Evolutionary conservation across 2,329 filamentous ascomycete genomes (phyloP), one percentile per base, ranked within the genome.

Genomic region (Blastomyces silverae): DNA sequence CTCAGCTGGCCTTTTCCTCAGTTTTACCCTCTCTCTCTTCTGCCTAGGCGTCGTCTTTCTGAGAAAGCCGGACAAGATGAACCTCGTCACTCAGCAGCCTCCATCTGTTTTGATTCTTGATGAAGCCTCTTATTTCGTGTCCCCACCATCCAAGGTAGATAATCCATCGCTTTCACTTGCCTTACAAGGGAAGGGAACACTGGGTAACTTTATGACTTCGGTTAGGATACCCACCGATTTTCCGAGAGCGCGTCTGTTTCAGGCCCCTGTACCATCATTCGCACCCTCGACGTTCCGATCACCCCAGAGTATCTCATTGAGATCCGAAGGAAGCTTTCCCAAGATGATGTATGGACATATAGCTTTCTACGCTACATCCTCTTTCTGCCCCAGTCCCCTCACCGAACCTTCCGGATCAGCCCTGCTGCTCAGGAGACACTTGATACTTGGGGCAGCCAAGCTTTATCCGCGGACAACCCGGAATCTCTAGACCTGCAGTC

Each of bases 291-390:
- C 6, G 44, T 46, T n/a, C 44, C 17, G 44, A 46, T 46, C 20
- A 46, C 44, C 6, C 44, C 44, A 46, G 44, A 46, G 5, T 20
- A 46, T 46, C 44, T 46, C 44, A 46, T 46, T 46, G 44, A 46
- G 44, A 46, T 20, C 44, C 44, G 44, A n/a, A 46, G 44, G 44
- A 46, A 20, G 20, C 17, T 46, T 46, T 46, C 44, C 44, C 17
- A 46, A n/a, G 53, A 56, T n/a, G 53, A 56, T 37, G 53, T 56
- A 15, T 56, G 53, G 53, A 5, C 53, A 56, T 28, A 28, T 15
- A 6, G 34, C 53, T 56, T 56, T 56, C 34, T 56, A 56, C 25
- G 25, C 5, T 31, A 56, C 53, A 11, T 56, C 53, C 10, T 56
- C 25, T 39, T 60, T 13, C 57, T 37, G 8, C 39, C 34, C 28